Evolutionary conservation across 306 rosid species (phyloP), one percentile per base, ranked within the genome.

Genomic region (Trifolium fragiferum): DNA sequence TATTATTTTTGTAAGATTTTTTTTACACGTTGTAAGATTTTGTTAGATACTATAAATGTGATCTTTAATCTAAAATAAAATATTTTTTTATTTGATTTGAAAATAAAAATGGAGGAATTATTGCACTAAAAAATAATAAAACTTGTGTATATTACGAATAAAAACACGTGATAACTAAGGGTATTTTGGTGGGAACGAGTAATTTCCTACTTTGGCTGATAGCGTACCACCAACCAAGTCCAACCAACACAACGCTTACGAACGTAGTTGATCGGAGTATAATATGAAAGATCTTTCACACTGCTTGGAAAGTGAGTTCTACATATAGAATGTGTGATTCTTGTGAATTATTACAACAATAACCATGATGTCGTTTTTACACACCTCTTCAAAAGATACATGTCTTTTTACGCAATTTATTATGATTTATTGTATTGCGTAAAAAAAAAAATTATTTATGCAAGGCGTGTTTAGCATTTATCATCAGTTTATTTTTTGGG

Each of bases 101-200:
- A 62, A 65, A 23, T 57, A 12, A 55, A 55, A 30, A 30, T 3
- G 33, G 33, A 30, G 6, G 6, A 30, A 30, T 30, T 30, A 30
- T 30, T 4, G 33, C 33, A 30, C 4, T 30, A 30, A 30, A 30
- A 30, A 11, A 55, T 19, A 55, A 58, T 25, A 66, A 66, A 64
- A 66, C 3, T 54, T 3, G 33, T 20, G 25, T 23, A 11, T 3
- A 18, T 9, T 32, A 62, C 11, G 72, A 74, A 69, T 70, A 84
- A 61, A 82, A 66, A 87, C 96, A 89, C 93, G 97, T 92, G 97
- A 89, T 81, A 68, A 57, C 65, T 37, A 19, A 86, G 85, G 87
- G 84, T 80, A 80, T 85, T 82, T 78, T 53, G n/a, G 15, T 8
- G 44, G 25, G 16, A 43, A 58, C 19, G 74, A 30, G 88, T 1